A percentile compares a stretch with the other conserved stretches of the same genome.
phyloP scores from a whole-genome alignment of 179 eudicot genomes.

The Carnegiea gigantea region DNA sequence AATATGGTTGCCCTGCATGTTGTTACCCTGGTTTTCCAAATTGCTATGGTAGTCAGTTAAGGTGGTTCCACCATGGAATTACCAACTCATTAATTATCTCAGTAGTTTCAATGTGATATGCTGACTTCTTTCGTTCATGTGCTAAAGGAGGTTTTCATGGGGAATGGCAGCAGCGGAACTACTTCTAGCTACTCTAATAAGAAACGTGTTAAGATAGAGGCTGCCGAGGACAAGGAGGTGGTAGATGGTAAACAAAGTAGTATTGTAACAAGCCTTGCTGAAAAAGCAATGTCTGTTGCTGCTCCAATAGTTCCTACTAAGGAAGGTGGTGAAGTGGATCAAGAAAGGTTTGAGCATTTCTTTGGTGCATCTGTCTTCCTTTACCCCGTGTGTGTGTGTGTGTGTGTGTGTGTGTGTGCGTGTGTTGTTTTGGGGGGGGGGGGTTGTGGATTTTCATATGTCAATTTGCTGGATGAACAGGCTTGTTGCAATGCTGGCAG shows the following conservation, averaged over 20 bases:
- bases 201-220: conserved; percentile 32
- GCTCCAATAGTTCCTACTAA: conserved; percentile 91
- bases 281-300: conserved; percentile 97
- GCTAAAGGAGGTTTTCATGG: conserved; percentile 32
- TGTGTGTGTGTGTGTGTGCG: too few relatives aligned
- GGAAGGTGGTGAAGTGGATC: conserved; percentile 86
- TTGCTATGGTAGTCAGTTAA: not conserved
- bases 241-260: conserved; percentile 44
- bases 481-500: conserved; percentile 77
- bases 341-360: conserved; percentile 59
- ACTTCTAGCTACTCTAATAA: conserved; percentile 32
- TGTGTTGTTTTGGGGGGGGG: too few relatives aligned
- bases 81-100: not conserved
- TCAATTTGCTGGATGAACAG: conserved; percentile 42
- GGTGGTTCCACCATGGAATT: not conserved
- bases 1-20: not conserved
- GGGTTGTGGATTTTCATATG: conserved; percentile 2
- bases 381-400: not conserved
- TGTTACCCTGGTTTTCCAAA: not conserved
- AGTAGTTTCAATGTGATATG: not conserved
- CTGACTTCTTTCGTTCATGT: conserved; percentile 4
- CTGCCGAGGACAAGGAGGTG: conserved; percentile 34
- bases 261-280: conserved; percentile 81
- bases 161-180: conserved; percentile 27
- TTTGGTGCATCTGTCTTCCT: not conserved